Evolutionary conservation across 192 early-diverging fungal species (phyloP).

Genomic region (Podila verticillata): DNA sequence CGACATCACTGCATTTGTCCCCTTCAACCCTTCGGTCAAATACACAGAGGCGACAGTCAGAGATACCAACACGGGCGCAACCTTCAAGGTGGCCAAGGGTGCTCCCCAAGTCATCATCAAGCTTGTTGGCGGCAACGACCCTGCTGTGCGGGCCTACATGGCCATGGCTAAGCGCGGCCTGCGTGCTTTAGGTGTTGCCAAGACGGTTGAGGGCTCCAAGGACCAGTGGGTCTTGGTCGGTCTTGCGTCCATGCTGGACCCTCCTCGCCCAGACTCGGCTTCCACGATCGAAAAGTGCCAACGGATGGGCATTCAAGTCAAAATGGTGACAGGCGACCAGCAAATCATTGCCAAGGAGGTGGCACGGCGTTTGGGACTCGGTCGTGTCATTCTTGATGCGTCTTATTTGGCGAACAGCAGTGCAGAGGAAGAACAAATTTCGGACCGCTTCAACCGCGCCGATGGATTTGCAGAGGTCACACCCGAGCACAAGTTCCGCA

Average conservation of each 20-base stretch:
- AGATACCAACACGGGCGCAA: slow-evolving; percentile 57
- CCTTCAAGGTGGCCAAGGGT: slow-evolving; percentile 76
- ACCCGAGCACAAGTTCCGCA: slow-evolving; percentile 81
- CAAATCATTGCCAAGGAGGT: slow-evolving; percentile 78
- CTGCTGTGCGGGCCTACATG: slow-evolving; percentile 64
- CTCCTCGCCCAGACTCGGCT: slow-evolving; percentile 74
- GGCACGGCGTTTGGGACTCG: slow-evolving; percentile 73
- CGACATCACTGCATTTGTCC: slow-evolving; percentile 70
- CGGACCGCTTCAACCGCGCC: slow-evolving; percentile 63
- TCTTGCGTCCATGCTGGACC: slow-evolving; percentile 72
- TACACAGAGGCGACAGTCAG: slow-evolving; percentile 72
- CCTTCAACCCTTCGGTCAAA: slow-evolving; percentile 79
- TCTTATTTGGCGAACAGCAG: slow-evolving; percentile 58
- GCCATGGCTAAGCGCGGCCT: slow-evolving; percentile 74
- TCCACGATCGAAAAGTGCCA: slow-evolving; percentile 72
- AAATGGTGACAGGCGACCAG: slow-evolving; percentile 87
- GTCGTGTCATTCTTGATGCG: slow-evolving; percentile 74
- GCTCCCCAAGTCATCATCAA: slow-evolving; percentile 78
- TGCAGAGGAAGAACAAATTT: slow-evolving; percentile 59
- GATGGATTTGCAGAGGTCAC: slow-evolving; percentile 86
- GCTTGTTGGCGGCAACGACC: slow-evolving; percentile 58
- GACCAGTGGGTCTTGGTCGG: slow-evolving; percentile 72
- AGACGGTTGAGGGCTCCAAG: slow-evolving; percentile 56
- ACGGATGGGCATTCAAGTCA: slow-evolving; percentile 72
- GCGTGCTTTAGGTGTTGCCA: slow-evolving; percentile 77